A percentile compares a stretch with the other conserved stretches of the same genome.
These are phyloP conservation scores for Petunia hybrid DNA, from an alignment of 305 asterid species.

Conservation along the genomic window DNA sequence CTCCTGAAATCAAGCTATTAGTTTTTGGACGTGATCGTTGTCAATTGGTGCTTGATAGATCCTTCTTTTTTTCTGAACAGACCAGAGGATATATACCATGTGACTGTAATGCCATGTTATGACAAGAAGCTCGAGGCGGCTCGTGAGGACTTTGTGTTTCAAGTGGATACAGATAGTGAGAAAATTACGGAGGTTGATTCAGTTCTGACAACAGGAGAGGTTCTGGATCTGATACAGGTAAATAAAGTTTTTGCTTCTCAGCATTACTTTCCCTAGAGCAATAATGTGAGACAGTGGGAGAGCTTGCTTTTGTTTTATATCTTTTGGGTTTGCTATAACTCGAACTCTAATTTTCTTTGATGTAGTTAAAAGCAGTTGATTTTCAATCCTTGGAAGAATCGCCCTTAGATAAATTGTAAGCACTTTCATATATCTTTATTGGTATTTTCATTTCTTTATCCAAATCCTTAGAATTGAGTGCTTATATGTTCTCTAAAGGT, in stretches of 20 bases:
- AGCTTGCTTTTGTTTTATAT: conserved; percentile 13
- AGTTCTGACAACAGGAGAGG: conserved; percentile 92
- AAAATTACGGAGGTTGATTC: conserved; percentile 86
- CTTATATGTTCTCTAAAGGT: conserved; percentile 47
- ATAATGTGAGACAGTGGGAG: conserved; percentile 15
- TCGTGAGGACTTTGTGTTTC: conserved; percentile 88
- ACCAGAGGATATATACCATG: conserved; percentile 91
- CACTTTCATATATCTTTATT: conserved; percentile 20
- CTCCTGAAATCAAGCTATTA: conserved; percentile 9
- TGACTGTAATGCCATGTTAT: conserved; percentile 97
- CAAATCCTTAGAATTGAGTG: not conserved
- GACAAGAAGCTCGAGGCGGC: conserved; percentile 98
- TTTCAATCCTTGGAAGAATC: conserved; percentile 78
- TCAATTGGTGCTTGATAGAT: conserved; percentile 35
- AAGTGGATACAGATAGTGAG: conserved; percentile 64
- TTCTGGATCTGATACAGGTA: conserved; percentile 90
- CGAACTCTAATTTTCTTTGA: conserved; percentile 27
- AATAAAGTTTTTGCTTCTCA: conserved; percentile 22
- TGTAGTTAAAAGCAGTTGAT: conserved; percentile 79
- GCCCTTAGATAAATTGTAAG: conserved; percentile 87
- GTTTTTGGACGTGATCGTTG: conserved; percentile 7
- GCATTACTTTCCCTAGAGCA: not conserved
- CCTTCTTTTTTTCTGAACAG: conserved; percentile 48
- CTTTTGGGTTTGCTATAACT: not conserved
- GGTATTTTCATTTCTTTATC: conserved; percentile 28